Percentiles rank a stretch among this genome's conserved stretches.
Conservation (phyloP, 257 asterid species). For the Hygrophila difformis region DNA sequence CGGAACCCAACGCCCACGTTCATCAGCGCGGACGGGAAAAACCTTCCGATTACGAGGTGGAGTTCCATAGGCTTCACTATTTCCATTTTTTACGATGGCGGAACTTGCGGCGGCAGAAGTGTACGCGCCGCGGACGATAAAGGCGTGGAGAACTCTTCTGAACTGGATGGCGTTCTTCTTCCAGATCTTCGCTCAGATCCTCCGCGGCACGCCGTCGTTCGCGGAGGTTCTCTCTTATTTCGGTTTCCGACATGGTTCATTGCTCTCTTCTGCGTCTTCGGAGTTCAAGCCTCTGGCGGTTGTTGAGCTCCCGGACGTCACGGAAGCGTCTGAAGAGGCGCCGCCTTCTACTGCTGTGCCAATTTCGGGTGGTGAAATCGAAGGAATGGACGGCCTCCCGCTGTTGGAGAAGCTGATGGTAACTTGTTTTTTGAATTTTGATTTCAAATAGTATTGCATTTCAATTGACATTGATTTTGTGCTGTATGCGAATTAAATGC, state of each 20-base stretch:
- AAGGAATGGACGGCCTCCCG: constrained; percentile 13
- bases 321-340: constrained; percentile 31
- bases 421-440: no score
- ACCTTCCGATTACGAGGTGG: no score
- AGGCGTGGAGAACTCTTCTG: constrained; percentile 74
- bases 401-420: constrained; percentile 33
- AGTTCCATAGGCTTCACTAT: no score
- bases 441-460: no score
- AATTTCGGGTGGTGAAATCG: constrained; percentile 15
- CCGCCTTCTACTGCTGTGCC: constrained; percentile 16
- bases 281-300: constrained; percentile 69
- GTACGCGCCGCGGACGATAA: constrained; percentile 73
- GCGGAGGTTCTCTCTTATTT: constrained; percentile 56
- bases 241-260: constrained; percentile 47
- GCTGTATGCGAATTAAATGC: no score
- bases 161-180: constrained; percentile 83
- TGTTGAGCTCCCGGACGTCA: constrained; percentile 51
- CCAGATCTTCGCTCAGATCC: constrained; percentile 92
- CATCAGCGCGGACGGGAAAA: no score
- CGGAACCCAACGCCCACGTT: no score
- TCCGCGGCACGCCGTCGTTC: constrained; percentile 75
- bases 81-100: constrained; percentile 35
- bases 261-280: constrained; percentile 35
- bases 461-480: no score
- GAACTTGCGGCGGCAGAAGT: constrained; percentile 79